These are phyloP conservation scores for Solanum stenotomum DNA, from an alignment of 257 asterid genomes.

Conservation along the genomic window DNA sequence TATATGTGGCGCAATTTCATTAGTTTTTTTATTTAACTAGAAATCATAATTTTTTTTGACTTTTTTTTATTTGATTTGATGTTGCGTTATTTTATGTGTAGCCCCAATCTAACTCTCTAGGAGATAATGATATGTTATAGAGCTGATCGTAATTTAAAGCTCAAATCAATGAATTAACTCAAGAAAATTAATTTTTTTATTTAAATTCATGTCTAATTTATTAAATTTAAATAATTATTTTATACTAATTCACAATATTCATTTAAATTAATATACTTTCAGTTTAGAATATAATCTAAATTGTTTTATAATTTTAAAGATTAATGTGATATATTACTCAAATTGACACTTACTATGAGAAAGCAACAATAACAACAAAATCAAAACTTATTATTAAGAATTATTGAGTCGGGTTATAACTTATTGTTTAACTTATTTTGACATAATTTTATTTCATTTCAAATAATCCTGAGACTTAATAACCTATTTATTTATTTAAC, in stretches of 20 bases:
- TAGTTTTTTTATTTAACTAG: neutral
- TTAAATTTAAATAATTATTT: neutral
- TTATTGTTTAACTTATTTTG: too few relatives aligned
- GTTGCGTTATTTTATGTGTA: neutral
- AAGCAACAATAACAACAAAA: neutral
- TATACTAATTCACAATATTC: neutral
- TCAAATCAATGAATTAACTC: neutral
- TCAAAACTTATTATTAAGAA: neutral
- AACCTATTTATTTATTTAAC: neutral
- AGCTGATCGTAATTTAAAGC: neutral
- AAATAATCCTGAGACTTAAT: too few relatives aligned
- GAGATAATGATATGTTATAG: neutral
- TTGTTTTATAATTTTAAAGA: neutral
- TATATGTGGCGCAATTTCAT: neutral
- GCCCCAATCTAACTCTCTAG: neutral
- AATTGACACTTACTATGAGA: neutral
- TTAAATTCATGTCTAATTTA: neutral
- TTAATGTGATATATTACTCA: neutral
- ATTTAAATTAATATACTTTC: neutral
- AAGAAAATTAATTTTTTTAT: neutral
- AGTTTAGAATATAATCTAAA: neutral
- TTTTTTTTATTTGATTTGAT: neutral
- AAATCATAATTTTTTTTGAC: neutral
- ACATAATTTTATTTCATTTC: neutral
- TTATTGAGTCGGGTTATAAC: too few relatives aligned